Conservation (phyloP, 2,329 filamentous ascomycete species). For the Aspergillus novoparasiticus region DNA sequence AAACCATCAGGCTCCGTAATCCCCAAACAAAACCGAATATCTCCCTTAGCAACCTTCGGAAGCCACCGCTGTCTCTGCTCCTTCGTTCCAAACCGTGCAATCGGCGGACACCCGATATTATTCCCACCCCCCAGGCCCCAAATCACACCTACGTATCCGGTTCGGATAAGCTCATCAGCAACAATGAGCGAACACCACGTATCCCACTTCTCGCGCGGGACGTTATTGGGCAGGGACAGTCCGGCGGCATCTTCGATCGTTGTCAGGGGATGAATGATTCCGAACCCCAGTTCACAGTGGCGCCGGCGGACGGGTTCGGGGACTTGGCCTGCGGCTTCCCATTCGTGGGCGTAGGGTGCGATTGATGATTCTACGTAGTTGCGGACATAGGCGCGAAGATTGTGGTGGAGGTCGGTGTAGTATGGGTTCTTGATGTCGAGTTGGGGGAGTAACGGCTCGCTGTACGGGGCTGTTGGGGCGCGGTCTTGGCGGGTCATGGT, state of each 20-base stretch:
- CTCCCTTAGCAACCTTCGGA: constrained; percentile 60
- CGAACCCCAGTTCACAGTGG: constrained; percentile 45
- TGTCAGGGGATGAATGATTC: constrained; percentile 39
- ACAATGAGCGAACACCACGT: constrained; percentile 60
- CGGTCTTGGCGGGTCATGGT: neutral
- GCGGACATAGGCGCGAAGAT: constrained; percentile 60
- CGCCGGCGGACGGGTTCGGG: constrained; percentile 45
- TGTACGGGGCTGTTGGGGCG: constrained; percentile 39
- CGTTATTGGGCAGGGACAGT: constrained; percentile 47
- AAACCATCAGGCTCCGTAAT: constrained; percentile 65
- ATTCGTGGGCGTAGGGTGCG: constrained; percentile 61
- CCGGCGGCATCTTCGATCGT: constrained; percentile 43
- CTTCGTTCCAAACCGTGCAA: constrained; percentile 63
- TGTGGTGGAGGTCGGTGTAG: constrained; percentile 64
- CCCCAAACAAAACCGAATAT: constrained; percentile 64
- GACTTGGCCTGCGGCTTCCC: constrained; percentile 62
- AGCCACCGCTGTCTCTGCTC: constrained; percentile 63
- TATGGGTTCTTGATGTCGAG: constrained; percentile 52
- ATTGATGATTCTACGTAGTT: constrained; percentile 62
- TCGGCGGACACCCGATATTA: constrained; percentile 64
- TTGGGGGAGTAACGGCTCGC: constrained; percentile 50
- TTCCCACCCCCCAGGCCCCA: constrained; percentile 63
- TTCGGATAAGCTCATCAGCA: constrained; percentile 58
- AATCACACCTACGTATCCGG: constrained; percentile 60
- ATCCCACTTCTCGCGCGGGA: constrained; percentile 55